Evolutionary conservation across 345 rosid species (phyloP), one percentile per base, ranked within the genome.

Genomic region (Alliaria petiolata): DNA sequence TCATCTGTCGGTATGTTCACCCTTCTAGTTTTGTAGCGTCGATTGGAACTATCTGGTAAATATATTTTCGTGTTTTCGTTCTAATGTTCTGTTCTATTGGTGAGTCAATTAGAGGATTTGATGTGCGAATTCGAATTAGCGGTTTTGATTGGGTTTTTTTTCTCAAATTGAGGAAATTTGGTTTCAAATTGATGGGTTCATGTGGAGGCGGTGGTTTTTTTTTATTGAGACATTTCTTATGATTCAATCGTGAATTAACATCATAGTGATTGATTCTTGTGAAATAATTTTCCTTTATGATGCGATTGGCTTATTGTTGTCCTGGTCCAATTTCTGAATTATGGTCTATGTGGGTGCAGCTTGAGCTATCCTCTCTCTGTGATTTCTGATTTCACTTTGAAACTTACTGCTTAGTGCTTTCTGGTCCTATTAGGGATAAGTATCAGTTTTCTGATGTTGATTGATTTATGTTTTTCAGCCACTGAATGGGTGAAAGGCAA

Each of bases 401-500:
- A 33, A 8, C 11, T 38, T 45, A 12, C 16, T 19, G 50, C 39
- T 65, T 36, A 1, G 34, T 55, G 42, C 2, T 31, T 22, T 39
- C 30, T 67, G 28, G 5, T 60, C 15, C 34, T 8, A 40, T 6
- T 7, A 3, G 4, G 20, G n/a, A 22, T 16, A 8, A 43, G 40
- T 55, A 8, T 8, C 35, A 36, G 44, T 35, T 51, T 39, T 31
- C 25, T 50, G 8, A 53, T 8, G 47, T 49, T 53, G 59, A 11
- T 25, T 58, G 42, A 6, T 70, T 51, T 31, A 46, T 62, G 59
- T 66, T 69, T 16, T 10, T 33, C 58, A 95, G 99, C 91, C 22
- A 88, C 98, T 9, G 99, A 95, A 78, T 95, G 99, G 99, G 99
- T 92, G 86, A 95, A 91, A 76, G 99, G 98, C 55, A 95, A 85